Base-by-base conservation (phyloP, 164 flowering plant genomes). In the Kingdonia uniflora region DNA sequence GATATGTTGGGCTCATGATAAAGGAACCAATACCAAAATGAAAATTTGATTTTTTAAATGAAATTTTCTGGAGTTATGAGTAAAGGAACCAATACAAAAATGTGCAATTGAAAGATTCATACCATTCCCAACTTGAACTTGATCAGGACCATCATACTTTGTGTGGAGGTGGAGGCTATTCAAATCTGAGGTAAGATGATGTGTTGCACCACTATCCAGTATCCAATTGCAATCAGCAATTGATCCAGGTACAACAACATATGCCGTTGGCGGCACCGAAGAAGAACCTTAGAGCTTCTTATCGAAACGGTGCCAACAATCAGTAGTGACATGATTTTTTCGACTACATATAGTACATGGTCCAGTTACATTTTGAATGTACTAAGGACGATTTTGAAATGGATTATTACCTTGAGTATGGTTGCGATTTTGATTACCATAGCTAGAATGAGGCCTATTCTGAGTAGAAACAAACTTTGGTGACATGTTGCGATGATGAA, bases 61-160 rank as follows among this genome's bases (percentile, higher is more conserved):
- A 29, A 29, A 29, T 29, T 29, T 29, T 29, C 35, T 29, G 8
- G 35, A 29, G 35, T 29, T 29, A 48, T 20, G 24, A 11, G 49
- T 19, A 16, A 48, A 24, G 20, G 29, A 22, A 22, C 14, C 15
- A 8, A 14, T 22, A 48, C 51, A 25, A 24, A 22, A 25, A 48
- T 48, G 51, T 2, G 51, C 14, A 48, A 48, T 48, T 10, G 33
- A 26, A 48, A 48, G 51, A 24, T 13, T 14, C 5, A 14, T 22
- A 22, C 51, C 51, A 48, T 48, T 22, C 5, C 51, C 51, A 13
- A 48, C 33, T 22, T 1, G 51, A 13, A 48, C 16, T 19, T 48
- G 51, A 13, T 48, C 35, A 15, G 14, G 33, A 14, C 35, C 51
- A 24, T 22, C 5, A 14, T 48, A 48, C 10, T 44, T 11, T 1